Base-by-base conservation (phyloP, 129 eudicot species). In the Artemisia argyi region DNA sequence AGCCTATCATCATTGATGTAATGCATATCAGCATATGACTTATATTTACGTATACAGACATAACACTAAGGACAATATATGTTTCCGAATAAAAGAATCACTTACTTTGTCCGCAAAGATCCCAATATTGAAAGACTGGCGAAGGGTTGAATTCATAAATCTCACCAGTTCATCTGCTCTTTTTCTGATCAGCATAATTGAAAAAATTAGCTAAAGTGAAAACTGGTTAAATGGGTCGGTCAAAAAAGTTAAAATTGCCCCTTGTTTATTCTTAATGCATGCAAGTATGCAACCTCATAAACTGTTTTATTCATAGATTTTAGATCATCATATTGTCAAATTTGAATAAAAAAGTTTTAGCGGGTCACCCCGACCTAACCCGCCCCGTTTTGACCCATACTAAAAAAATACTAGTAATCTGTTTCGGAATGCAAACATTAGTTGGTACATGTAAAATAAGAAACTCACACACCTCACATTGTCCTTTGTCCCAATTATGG, bases 81-180 rank as follows among this genome's bases (percentile, higher is more conserved):
- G 73, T 44, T 65, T 78, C 69, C 66, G 47, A 61, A 68, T 53
- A 20, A 50, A 39, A 16, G 12, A 75, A 54, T 18, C 4, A 16
- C 44, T 58, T 80, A 93, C 98, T 87, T 88, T 90, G 80, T 94
- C 88, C 0, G 92, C 97, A 73, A 94, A 86, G 50, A 20, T 74
- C 65, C 69, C 86, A 20, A 84, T 77, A 65, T 89, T 84, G 79
- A 84, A 54, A 28, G 89, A 79, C 59, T 86, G 97, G 15, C 93
- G 93, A 81, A 39, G 46, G 10, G 46, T 52, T 14, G 17, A 52
- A 3, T 17, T 17, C 19, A 13, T 4, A 4, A 13, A 19, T 6
- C 19, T 2, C 18, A 13, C 18, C 19, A 52, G 5, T 13, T 52
- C 18, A 52, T 15, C 19, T 52, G 57, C 18, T 52, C 3, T 52